Percentiles rank a stretch among this genome's conserved stretches.
These are phyloP conservation scores for Penicillium sp. DNA, from an alignment of 2,329 filamentous ascomycete species.

Conservation along the genomic window DNA sequence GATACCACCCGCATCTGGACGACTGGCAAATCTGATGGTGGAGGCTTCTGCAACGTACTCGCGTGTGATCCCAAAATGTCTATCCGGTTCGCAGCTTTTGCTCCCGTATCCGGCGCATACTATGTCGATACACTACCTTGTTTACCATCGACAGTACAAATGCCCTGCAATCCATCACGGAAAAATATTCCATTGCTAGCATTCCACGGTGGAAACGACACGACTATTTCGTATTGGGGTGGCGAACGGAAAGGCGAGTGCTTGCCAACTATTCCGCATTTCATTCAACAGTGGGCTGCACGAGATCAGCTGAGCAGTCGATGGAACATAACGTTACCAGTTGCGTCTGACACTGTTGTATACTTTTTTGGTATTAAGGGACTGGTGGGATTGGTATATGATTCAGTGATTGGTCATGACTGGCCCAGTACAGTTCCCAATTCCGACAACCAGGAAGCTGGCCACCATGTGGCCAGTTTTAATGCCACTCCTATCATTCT, in stretches of 20 bases:
- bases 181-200: neutral
- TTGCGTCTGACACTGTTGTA: neutral
- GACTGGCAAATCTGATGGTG: slow-evolving; percentile 3
- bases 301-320: neutral
- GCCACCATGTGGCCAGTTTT: neutral
- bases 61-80: neutral
- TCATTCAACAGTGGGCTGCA: neutral
- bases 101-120: slow-evolving; percentile 1
- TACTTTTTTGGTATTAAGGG: neutral
- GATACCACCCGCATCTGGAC: neutral
- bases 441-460: neutral
- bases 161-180: neutral
- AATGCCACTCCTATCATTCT: slow-evolving; percentile 3
- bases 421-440: slow-evolving; percentile 3
- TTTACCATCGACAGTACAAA: neutral
- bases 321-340: neutral
- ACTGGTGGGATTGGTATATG: neutral
- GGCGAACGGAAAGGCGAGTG: slow-evolving; percentile 1
- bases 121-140: neutral
- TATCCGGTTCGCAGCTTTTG: neutral
- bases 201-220: slow-evolving; percentile 4
- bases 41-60: neutral
- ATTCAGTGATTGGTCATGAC: slow-evolving; percentile 2
- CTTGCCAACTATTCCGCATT: slow-evolving; percentile 2
- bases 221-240: neutral